Percentiles rank a stretch among this genome's conserved stretches.
Conservation (phyloP, 345 rosid genomes). For the Heritiera fomes region DNA sequence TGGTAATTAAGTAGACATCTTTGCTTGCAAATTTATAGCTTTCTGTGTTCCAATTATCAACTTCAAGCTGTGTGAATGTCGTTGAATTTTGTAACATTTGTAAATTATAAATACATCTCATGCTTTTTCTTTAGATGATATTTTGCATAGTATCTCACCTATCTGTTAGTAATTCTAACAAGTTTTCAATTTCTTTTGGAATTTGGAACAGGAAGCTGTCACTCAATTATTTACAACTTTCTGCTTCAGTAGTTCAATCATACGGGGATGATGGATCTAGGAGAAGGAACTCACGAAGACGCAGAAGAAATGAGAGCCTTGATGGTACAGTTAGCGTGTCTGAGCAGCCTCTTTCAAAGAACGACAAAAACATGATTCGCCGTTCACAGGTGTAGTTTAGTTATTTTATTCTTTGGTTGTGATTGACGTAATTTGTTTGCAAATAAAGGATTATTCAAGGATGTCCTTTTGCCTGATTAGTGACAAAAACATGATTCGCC, state of each 20-base stretch:
- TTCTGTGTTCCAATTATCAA: constrained; percentile 1
- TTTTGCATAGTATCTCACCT: constrained; percentile 5
- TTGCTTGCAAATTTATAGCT: background rate
- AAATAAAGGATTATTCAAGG: background rate
- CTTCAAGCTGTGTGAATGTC: background rate
- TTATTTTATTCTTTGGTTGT: constrained; percentile 19
- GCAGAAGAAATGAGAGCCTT: constrained; percentile 40
- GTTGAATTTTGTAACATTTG: background rate
- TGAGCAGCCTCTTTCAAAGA: constrained; percentile 73
- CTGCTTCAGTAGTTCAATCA: constrained; percentile 55
- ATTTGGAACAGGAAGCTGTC: constrained; percentile 77
- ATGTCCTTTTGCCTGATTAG: constrained; percentile 34
- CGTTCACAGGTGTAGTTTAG: constrained; percentile 64
- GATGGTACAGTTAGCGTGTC: constrained; percentile 36
- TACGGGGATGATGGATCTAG: constrained; percentile 57
- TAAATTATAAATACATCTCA: background rate
- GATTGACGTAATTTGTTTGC: constrained; percentile 13
- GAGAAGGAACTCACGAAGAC: constrained; percentile 68
- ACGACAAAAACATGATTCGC: constrained; percentile 70
- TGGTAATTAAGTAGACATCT: background rate
- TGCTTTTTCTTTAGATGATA: constrained; percentile 2
- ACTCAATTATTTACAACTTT: constrained; percentile 67
- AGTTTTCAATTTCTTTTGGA: constrained; percentile 23
- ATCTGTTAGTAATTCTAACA: constrained; percentile 13
- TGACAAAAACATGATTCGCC: constrained; percentile 74